phyloP scores from a whole-genome alignment of 768 basidiomycete species.

The Lactarius psammicola region DNA sequence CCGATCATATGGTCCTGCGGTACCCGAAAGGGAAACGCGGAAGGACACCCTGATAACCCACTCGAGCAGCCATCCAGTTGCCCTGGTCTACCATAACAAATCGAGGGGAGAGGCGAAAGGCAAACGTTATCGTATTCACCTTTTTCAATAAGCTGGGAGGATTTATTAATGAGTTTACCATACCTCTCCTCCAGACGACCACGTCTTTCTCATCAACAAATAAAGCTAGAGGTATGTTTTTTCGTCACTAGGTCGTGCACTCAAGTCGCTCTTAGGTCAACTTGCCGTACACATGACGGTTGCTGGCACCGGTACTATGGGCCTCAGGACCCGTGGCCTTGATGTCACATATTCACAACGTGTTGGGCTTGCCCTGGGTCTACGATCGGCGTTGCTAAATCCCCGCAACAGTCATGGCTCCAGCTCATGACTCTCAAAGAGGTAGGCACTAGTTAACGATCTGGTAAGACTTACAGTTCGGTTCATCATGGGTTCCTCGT shows the following conservation, averaged over 20 bases:
- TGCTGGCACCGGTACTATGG: slow-evolving; percentile 11
- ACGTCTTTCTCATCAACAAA: slow-evolving; percentile 11
- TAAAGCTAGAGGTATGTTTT: slow-evolving; percentile 18
- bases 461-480: not conserved
- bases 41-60: not conserved
- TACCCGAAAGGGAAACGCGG: not conserved
- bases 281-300: slow-evolving; percentile 22
- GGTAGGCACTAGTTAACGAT: slow-evolving; percentile 10
- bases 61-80: too few relatives aligned
- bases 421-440: not conserved
- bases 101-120: not conserved
- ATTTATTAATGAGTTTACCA: not conserved
- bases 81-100: not conserved
- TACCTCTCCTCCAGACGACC: not conserved
- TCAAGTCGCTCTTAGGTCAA: slow-evolving; percentile 17
- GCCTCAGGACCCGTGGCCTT: slow-evolving; percentile 10
- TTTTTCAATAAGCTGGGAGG: not conserved
- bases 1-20: not conserved
- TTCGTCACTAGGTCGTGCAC: slow-evolving; percentile 22
- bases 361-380: slow-evolving; percentile 20
- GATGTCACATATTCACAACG: slow-evolving; percentile 16
- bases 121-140: not conserved
- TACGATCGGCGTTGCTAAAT: slow-evolving; percentile 20
- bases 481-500: slow-evolving; percentile 10
- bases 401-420: slow-evolving; percentile 5